A percentile compares a stretch with the other conserved stretches of the same genome.
These are phyloP conservation scores for Barnettozyma californica DNA, from an alignment of 805 yeast species.

Conservation along the genomic window DNA sequence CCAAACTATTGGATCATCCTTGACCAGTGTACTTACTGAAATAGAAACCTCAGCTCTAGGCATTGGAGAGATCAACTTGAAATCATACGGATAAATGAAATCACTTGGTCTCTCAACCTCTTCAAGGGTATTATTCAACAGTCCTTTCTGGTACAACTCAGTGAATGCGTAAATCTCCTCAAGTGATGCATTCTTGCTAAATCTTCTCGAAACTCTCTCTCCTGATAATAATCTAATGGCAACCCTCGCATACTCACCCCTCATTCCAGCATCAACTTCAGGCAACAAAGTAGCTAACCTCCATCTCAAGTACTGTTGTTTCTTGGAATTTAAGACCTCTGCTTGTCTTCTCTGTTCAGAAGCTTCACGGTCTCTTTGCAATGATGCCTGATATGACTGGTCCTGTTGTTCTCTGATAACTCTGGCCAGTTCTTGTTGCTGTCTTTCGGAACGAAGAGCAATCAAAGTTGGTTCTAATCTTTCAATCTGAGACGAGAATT, in stretches of 20 bases:
- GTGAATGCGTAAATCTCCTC: constrained; percentile 70
- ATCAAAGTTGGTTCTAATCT: constrained; percentile 59
- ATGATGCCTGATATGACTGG: constrained; percentile 64
- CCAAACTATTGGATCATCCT: constrained; percentile 43
- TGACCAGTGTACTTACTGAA: constrained; percentile 27
- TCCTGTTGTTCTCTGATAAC: constrained; percentile 69
- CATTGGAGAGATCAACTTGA: constrained; percentile 49
- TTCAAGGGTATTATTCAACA: constrained; percentile 19
- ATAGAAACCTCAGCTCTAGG: constrained; percentile 45
- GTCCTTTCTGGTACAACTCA: constrained; percentile 40
- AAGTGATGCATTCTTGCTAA: constrained; percentile 41
- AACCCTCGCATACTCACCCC: constrained; percentile 45
- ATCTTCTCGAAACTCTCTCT: constrained; percentile 45
- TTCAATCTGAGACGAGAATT: constrained; percentile 41
- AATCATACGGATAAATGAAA: constrained; percentile 43
- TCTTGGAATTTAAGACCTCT: constrained; percentile 19
- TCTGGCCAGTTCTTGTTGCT: constrained; percentile 53
- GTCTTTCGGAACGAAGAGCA: constrained; percentile 56
- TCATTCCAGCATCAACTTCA: constrained; percentile 25
- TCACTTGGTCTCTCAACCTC: constrained; percentile 29
- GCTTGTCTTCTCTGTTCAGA: constrained; percentile 35
- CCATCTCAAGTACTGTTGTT: constrained; percentile 46
- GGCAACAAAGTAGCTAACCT: constrained; percentile 31
- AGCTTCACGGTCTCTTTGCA: constrained; percentile 59
- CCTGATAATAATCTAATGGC: constrained; percentile 69